Base-by-base conservation (phyloP, 495 filamentous ascomycete species). In the Neurospora tetraspora region DNA sequence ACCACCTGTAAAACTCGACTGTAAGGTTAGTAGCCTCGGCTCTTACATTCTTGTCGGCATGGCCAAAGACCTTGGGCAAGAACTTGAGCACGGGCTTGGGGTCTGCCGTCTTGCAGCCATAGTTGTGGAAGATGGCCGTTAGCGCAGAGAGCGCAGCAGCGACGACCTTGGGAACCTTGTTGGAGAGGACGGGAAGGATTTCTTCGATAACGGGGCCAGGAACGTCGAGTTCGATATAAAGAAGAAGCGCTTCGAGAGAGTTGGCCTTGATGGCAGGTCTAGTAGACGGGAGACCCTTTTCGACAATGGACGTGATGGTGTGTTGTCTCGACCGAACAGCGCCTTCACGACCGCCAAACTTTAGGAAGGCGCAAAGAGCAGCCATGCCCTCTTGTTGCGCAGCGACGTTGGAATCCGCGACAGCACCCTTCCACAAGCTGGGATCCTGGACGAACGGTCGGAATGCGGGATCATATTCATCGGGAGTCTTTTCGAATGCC, bases 11-110 rank as follows among this genome's bases (percentile, higher is more conserved):
- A 61, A 99, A 88, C 77, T 98, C 96, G 69, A 97, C 94, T 0
- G 94, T 91, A 38, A 99, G 85, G 75, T 91, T 94, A 69, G 96
- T 95, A 37, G 93, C 93, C 81, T 98, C 96, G 2, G 94, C 94
- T 77, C 96, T 91, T 16, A 99, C 96, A 79, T 98, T 98, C 81
- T 99, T 99, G 86, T 99, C 96, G 5, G 96, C 94, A 80, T 98
- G 96, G 16, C 93, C 92, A 76, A 97, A 99, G 23, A 90, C 90
- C 79, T 97, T 97, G 0, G 96, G 94, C 11, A 99, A 83, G 11
- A 88, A 82, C 79, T 98, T 99, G 45, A 99, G 85, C n/a, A 94
- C 90, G 1, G 93, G 93, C 79, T 98, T 99, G 12, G 96, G 96
- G 79, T 99, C 96, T 34, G 94, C 92, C n/a, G 91, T 91, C 80